Evolutionary conservation across 2,329 filamentous ascomycete species (phyloP), one percentile per base, ranked within the genome.

Genomic region (Penicillium aurantiogriseum): DNA sequence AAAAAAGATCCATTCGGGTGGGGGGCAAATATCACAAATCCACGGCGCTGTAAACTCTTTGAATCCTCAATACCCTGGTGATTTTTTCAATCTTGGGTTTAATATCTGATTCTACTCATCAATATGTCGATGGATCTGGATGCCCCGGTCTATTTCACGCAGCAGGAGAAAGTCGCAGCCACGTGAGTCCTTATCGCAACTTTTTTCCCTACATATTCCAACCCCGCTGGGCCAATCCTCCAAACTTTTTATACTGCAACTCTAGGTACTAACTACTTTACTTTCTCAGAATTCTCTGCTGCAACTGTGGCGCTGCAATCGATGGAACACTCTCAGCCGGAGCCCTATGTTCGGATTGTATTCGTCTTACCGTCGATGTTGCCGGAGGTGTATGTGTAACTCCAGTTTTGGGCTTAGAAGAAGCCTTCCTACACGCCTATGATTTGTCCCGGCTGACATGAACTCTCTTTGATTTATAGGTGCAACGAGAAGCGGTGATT

Each of bases 271-370:
- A n/a, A 36, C 35, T 36, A n/a, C 35, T 36, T 36, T n/a, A n/a
- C 1, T 36, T n/a, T 9, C 8, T 36, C 17, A 90, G 87, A n/a
- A 96, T 97, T 72, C 89, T 99, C 57, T 99, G 94, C 78, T 96
- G 91, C 81, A 96, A 97, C 82, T 99, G 94, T 76, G 94, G 93
- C 71, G 92, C 91, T 59, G 88, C 93, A 39, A 96, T 99, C 70
- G 92, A 97, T 76, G 94, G 94, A 75, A 96, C 92, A 19, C 86
- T 87, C 15, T 83, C 90, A 27, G 88, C 89, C 52, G 92, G 92
- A 61, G 92, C 94, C 40, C 87, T 97, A 56, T 99, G 94, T 80
- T 91, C 91, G 76, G 93, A 97, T 81, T 97, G 94, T 76, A 87
- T 97, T 73, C 96, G 96, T 76, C 85, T 95, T 67, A 95, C 92